Percentiles rank a stretch among this genome's conserved stretches.
These are phyloP conservation scores for Candida taoyuanica DNA, from an alignment of 805 yeast species.

Conservation along the genomic window DNA sequence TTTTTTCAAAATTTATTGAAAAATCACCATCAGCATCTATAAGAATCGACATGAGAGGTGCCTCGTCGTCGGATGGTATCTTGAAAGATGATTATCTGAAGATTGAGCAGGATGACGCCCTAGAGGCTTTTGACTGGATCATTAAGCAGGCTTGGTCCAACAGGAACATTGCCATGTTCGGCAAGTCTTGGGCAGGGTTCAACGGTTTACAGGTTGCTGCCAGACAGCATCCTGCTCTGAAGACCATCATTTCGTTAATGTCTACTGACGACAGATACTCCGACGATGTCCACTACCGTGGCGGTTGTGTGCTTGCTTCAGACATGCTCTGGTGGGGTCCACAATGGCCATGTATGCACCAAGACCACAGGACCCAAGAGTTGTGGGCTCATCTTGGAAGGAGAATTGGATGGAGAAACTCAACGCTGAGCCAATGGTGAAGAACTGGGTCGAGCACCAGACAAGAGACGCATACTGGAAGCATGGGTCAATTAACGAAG, in stretches of 20 bases:
- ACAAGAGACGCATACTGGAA: conserved; percentile 43
- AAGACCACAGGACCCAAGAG: conserved; percentile 42
- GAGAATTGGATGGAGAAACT: conserved; percentile 38
- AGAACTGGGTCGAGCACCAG: conserved; percentile 40
- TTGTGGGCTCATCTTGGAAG: conserved; percentile 37
- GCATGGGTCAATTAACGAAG: conserved; percentile 43
- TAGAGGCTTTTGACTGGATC: conserved; percentile 41
- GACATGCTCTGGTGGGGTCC: conserved; percentile 50
- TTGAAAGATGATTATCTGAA: conserved; percentile 38
- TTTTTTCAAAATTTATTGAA: too few relatives aligned
- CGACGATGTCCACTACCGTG: conserved; percentile 47
- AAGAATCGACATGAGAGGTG: conserved; percentile 44
- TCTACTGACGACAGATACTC: conserved; percentile 45
- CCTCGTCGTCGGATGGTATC: conserved; percentile 39
- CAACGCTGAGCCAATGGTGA: conserved; percentile 36
- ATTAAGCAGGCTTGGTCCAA: conserved; percentile 39
- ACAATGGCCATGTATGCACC: conserved; percentile 42
- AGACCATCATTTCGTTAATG: conserved; percentile 39
- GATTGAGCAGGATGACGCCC: conserved; percentile 41
- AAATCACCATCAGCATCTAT: too few relatives aligned
- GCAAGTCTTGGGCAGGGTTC: conserved; percentile 48
- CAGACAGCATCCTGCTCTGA: conserved; percentile 42
- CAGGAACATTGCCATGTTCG: conserved; percentile 43
- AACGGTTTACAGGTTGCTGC: conserved; percentile 43
- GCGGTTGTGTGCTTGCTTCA: conserved; percentile 40